A percentile compares a stretch with the other conserved stretches of the same genome.
Conservation (phyloP, 805 yeast genomes). For the Kuraishia cidri region DNA sequence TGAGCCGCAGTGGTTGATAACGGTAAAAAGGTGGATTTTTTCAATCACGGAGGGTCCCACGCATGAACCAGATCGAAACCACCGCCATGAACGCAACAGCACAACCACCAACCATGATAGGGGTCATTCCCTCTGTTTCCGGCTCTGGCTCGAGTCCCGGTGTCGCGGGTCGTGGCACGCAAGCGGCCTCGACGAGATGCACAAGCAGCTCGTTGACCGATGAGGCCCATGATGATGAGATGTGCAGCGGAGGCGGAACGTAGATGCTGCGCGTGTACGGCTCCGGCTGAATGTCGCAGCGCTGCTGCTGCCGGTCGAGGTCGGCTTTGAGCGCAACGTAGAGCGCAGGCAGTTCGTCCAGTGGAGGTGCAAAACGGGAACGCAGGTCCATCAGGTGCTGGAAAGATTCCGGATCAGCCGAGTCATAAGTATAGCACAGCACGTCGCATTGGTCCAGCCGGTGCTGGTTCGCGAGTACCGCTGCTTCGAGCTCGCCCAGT, state of each 20-base stretch:
- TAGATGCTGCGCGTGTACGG: constrained; percentile 59
- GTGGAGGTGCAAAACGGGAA: constrained; percentile 41
- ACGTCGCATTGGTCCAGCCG: constrained; percentile 85
- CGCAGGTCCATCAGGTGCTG: constrained; percentile 71
- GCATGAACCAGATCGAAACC: constrained; percentile 57
- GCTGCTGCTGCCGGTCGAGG: constrained; percentile 88
- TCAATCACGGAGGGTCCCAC: constrained; percentile 36
- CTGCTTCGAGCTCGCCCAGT: constrained; percentile 78
- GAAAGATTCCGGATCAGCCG: constrained; percentile 93
- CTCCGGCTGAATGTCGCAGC: constrained; percentile 83
- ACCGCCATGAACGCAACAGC: constrained; percentile 61
- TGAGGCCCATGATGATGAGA: constrained; percentile 84
- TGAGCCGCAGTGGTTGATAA: background rate
- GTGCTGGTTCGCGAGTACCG: constrained; percentile 60
- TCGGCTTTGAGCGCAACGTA: constrained; percentile 95
- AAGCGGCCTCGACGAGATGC: constrained; percentile 84
- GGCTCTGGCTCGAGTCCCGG: constrained; percentile 68
- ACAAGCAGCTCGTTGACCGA: constrained; percentile 79
- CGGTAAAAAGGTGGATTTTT: too few species aligned
- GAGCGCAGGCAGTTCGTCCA: constrained; percentile 68
- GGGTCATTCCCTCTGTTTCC: constrained; percentile 39
- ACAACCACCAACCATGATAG: constrained; percentile 54
- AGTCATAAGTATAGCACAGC: constrained; percentile 82
- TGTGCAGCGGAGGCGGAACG: constrained; percentile 80
- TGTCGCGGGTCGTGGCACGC: constrained; percentile 67